Base-by-base conservation (phyloP, 495 filamentous ascomycete genomes). In the Talaromyces borbonicus region DNA sequence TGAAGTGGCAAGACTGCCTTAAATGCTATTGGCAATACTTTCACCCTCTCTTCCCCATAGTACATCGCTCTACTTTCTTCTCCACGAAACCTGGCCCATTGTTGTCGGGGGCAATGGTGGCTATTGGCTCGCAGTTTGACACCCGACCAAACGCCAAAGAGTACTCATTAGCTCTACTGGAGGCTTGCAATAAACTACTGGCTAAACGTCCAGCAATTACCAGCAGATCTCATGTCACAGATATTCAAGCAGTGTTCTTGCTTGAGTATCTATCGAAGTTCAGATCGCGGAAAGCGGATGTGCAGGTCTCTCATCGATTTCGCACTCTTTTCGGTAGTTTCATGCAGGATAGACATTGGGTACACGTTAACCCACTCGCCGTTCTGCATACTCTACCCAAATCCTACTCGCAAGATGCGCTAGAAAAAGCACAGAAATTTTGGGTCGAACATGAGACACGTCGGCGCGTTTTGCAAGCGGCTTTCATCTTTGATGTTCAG, bases 11-110 rank as follows among this genome's bases (percentile, higher is more conserved):
- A 45, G 53, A 65, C 43, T 67, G 64, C 58, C 51, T 68, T 40
- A 51, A 63, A 26, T 57, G 60, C 51, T 71, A 65, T 52, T 69
- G 66, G 66, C 56, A 50, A 43, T 52, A 54, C 43, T 63, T 67
- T 30, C 63, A 69, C 50, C 60, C 66, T 41, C 49, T 60, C 14
- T 65, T 63, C 49, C 63, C 68, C 22, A 54, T 69, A 31, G 45
- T 71, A 32, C 68, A 70, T 52, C 53, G 51, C 45, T 56, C 65
- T 39, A 56, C 65, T 20, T 62, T 65, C 49, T 42, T 53, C 36
- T 25, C 60, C 18, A 49, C 49, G 16, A 50, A 49, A 29, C 50
- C 51, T 6, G 56, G 60, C 14, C 65, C 61, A 7, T 46, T 71
- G 32, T 56, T 71, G 18, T 56, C 49, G 7, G 60, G 60, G n/a